phyloP scores from a whole-genome alignment of 2,329 filamentous ascomycete genomes.

The Diplodia corticola region DNA sequence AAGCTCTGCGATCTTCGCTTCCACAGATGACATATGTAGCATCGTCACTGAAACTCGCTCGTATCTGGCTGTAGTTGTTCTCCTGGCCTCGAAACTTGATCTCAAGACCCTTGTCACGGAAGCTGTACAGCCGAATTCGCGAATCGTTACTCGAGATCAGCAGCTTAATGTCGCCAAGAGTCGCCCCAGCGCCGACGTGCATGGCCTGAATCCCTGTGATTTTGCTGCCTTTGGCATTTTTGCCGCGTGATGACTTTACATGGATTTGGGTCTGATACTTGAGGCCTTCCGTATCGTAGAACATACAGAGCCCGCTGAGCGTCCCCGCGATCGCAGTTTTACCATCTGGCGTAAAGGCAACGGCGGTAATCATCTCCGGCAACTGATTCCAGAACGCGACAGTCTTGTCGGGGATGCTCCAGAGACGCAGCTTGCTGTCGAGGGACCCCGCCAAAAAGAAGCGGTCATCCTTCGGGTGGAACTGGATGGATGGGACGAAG shows the following conservation, averaged over 20 bases:
- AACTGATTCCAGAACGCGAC: conserved; percentile 78
- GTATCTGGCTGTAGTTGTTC: conserved; percentile 87
- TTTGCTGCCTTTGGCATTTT: conserved; percentile 94
- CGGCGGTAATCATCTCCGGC: conserved; percentile 88
- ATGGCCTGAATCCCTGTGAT: conserved; percentile 80
- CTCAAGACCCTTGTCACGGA: conserved; percentile 80
- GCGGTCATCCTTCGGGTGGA: conserved; percentile 90
- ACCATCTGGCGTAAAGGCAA: conserved; percentile 90
- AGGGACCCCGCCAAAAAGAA: conserved; percentile 95
- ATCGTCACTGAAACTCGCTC: conserved; percentile 85
- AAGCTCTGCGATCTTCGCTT: conserved; percentile 86
- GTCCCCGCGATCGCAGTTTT: conserved; percentile 87
- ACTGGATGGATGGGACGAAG: conserved; percentile 90
- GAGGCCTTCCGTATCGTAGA: conserved; percentile 90
- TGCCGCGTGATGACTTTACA: conserved; percentile 87
- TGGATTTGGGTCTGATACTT: conserved; percentile 84
- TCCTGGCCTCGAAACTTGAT: conserved; percentile 90
- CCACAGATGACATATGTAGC: conserved; percentile 85
- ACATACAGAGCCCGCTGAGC: conserved; percentile 79
- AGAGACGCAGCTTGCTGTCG: conserved; percentile 82
- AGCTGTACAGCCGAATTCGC: conserved; percentile 82
- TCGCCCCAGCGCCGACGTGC: conserved; percentile 44
- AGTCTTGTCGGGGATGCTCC: conserved; percentile 96
- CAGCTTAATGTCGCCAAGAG: conserved; percentile 72
- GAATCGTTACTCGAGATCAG: conserved; percentile 95